These are phyloP conservation scores for Paecilomyces variotii DNA, from an alignment of 2,329 filamentous ascomycete genomes.

Conservation along the genomic window DNA sequence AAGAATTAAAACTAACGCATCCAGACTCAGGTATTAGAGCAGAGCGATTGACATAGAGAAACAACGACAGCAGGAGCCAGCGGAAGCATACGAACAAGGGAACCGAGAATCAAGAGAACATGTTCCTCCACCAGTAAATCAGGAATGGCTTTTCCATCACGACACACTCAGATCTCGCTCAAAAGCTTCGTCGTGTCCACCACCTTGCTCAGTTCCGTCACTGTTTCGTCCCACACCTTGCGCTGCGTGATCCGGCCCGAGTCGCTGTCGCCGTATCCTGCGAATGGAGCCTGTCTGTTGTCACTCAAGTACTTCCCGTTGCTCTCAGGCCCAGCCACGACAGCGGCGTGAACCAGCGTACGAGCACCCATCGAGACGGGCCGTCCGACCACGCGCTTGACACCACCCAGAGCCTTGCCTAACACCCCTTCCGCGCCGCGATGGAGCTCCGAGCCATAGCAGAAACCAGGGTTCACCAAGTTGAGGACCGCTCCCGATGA, in stretches of 20 bases:
- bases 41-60: too few relatives aligned
- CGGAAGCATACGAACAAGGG: too few relatives aligned
- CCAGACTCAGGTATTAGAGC: too few relatives aligned
- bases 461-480: constrained; percentile 17
- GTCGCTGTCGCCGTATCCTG: constrained; percentile 1
- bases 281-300: constrained; percentile 1
- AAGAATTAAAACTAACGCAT: too few relatives aligned
- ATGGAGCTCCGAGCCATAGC: constrained; percentile 8
- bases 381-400: constrained; percentile 9
- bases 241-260: background rate
- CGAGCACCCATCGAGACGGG: constrained; percentile 11
- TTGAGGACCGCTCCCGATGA: constrained; percentile 9
- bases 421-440: constrained; percentile 1
- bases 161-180: constrained; percentile 1
- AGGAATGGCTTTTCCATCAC: too few relatives aligned
- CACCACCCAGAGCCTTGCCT: background rate
- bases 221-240: constrained; percentile 4
- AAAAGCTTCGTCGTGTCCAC: constrained; percentile 1
- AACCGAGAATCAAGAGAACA: too few relatives aligned
- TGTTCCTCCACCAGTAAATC: too few relatives aligned
- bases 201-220: constrained; percentile 2
- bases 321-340: background rate
- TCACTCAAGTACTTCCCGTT: constrained; percentile 6
- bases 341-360: constrained; percentile 9
- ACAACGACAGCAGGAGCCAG: too few relatives aligned